Evolutionary conservation across 441 rosid species (phyloP), one percentile per base, ranked within the genome.

Genomic region (Capsella rubella): DNA sequence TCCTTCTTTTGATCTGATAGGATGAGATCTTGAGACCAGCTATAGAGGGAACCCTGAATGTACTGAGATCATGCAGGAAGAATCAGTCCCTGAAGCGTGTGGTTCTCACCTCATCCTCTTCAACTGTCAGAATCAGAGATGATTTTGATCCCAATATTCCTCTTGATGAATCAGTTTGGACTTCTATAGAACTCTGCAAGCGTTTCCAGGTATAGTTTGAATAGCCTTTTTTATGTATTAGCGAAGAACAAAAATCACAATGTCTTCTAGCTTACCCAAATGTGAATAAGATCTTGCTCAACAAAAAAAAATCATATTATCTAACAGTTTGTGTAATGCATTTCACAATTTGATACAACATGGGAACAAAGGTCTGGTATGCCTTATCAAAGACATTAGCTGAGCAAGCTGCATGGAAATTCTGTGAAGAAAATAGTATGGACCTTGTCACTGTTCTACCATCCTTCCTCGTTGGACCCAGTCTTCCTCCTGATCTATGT

Each of bases 391-490:
- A 93, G 81, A 88, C 89, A 7, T 74, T 86, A 35, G 97, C 98
- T 3, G 98, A 93, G 79, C 87, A 82, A 74, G 89, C 93, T 21
- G 95, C 98, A 37, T 93, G 95, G 97, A 86, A 86, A 14, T 91
- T 82, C 75, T 84, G 95, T 79, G 74, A 82, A 13, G 76, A 84
- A 54, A 85, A 85, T 59, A 84, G 79, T 35, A 83, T 93, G 21
- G 83, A 88, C 53, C 82, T 93, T 8, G 78, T 93, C 21, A 84
- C 95, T 11, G 70, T 91, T 52, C 81, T 91, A 31, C 98, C 97
- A 14, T 78, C 95, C 5, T 93, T 91, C 42, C 85, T 91, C 15
- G 64, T 93, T 3, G 96, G 98, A 47, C 97, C 98, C 1, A 90
- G 96, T 57, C 81, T 91, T 67, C 89, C 96, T 3, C 84, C 88